Conservation (phyloP, 2,329 filamentous ascomycete genomes). For the Neocucurbitaria cava region DNA sequence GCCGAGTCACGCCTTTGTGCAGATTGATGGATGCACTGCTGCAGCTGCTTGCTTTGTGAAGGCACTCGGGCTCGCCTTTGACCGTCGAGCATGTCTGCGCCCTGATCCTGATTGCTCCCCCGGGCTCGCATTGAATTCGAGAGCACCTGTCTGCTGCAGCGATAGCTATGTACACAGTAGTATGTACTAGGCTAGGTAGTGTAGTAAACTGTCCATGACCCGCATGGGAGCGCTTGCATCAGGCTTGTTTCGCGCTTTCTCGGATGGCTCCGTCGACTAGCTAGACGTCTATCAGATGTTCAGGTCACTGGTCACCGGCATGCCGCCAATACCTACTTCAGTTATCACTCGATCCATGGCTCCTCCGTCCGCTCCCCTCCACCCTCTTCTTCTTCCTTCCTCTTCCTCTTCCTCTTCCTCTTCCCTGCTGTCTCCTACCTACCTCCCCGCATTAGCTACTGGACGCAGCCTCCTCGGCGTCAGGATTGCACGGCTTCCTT, state of each 20-base stretch:
- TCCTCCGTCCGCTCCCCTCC: constrained; percentile 8
- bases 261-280: constrained; percentile 5
- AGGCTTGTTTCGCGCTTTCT: background rate
- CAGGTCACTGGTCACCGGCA: no score
- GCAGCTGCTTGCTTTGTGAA: background rate
- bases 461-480: background rate
- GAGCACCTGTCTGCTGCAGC: no score
- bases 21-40: background rate
- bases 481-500: no score
- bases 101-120: background rate
- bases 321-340: constrained; percentile 19
- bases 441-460: background rate
- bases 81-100: background rate
- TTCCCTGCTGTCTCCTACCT: constrained; percentile 6
- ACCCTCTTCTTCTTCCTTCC: constrained; percentile 21
- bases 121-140: no score
- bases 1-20: constrained; percentile 2
- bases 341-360: constrained; percentile 8
- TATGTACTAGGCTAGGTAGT: background rate
- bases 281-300: constrained; percentile 22
- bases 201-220: constrained; percentile 6
- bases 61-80: background rate
- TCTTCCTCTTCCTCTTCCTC: background rate
- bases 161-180: no score
- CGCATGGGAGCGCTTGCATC: constrained; percentile 1